phyloP scores from a whole-genome alignment of 1,284 basidiomycete genomes.

The Cryptococcus neoformans region DNA sequence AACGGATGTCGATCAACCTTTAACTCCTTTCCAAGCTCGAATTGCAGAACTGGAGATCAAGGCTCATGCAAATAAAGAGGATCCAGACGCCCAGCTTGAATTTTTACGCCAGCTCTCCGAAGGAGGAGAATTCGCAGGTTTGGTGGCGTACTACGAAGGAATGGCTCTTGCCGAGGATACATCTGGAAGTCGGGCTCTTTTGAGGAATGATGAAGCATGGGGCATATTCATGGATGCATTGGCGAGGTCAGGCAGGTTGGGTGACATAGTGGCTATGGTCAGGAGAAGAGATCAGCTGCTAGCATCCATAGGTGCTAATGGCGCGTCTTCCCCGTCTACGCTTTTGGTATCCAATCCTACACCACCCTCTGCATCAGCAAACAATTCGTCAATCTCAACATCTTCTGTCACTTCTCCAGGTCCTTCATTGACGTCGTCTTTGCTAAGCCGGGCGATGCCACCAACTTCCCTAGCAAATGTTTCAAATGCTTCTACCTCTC shows the following conservation, averaged over 20 bases:
- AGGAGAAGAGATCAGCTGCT: conserved; percentile 29
- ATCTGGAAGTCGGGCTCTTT: conserved; percentile 22
- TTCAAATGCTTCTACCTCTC: background rate
- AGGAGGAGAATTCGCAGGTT: conserved; percentile 31
- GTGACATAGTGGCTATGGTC: conserved; percentile 28
- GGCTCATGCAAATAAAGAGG: conserved; percentile 22
- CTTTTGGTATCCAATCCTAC: conserved; percentile 1
- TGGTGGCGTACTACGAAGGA: conserved; percentile 40
- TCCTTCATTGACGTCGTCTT: background rate
- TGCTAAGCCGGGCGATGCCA: conserved; percentile 1
- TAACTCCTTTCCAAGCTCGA: conserved; percentile 36
- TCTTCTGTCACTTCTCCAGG: conserved; percentile 8
- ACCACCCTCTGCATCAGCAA: conserved; percentile 4
- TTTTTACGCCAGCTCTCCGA: conserved; percentile 33
- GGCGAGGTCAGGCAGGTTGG: conserved; percentile 26
- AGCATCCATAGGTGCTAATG: background rate
- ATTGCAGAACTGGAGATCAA: conserved; percentile 42
- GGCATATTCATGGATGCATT: conserved; percentile 33
- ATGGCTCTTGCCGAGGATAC: conserved; percentile 22
- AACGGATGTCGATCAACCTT: conserved; percentile 1
- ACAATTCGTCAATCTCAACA: conserved; percentile 16
- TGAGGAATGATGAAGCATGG: conserved; percentile 33
- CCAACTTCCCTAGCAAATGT: background rate
- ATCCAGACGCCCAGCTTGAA: conserved; percentile 28
- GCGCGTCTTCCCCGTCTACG: background rate